These are phyloP conservation scores for Eucalyptus paniculata DNA, from an alignment of 345 rosid genomes.

Conservation along the genomic window DNA sequence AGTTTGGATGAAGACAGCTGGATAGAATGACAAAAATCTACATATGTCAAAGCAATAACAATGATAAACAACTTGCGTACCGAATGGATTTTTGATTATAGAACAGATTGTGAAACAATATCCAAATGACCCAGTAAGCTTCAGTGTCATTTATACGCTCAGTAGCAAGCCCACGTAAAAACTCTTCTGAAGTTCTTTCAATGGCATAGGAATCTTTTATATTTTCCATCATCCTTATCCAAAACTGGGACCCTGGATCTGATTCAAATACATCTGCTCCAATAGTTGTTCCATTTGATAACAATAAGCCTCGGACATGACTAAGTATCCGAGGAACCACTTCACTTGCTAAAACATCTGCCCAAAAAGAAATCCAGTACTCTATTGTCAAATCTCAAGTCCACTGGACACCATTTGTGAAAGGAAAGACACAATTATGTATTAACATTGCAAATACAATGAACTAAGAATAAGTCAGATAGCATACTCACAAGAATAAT, in stretches of 20 bases:
- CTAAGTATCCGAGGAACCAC: constrained; percentile 42
- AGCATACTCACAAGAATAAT: background rate
- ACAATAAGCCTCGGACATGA: constrained; percentile 41
- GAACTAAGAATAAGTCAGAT: background rate
- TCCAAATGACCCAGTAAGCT: constrained; percentile 83
- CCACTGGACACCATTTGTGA: background rate
- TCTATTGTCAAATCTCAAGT: background rate
- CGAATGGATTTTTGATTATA: constrained; percentile 46
- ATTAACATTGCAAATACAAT: background rate
- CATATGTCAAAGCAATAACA: background rate
- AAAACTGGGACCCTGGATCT: constrained; percentile 35
- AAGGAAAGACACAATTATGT: background rate
- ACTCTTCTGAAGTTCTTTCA: constrained; percentile 74
- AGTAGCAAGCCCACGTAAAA: constrained; percentile 58
- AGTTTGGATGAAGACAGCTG: background rate
- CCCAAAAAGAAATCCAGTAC: background rate
- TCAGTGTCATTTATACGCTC: constrained; percentile 52
- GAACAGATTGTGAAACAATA: constrained; percentile 39
- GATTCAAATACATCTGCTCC: constrained; percentile 22
- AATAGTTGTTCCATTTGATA: constrained; percentile 22
- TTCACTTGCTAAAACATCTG: constrained; percentile 77
- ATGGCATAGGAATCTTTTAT: constrained; percentile 66
- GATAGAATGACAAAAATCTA: background rate
- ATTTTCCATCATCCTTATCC: constrained; percentile 57
- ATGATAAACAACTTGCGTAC: constrained; percentile 17